Evolutionary conservation across 2,329 filamentous ascomycete genomes (phyloP), one percentile per base, ranked within the genome.

Genomic region (Ceratocystis alfenasii): DNA sequence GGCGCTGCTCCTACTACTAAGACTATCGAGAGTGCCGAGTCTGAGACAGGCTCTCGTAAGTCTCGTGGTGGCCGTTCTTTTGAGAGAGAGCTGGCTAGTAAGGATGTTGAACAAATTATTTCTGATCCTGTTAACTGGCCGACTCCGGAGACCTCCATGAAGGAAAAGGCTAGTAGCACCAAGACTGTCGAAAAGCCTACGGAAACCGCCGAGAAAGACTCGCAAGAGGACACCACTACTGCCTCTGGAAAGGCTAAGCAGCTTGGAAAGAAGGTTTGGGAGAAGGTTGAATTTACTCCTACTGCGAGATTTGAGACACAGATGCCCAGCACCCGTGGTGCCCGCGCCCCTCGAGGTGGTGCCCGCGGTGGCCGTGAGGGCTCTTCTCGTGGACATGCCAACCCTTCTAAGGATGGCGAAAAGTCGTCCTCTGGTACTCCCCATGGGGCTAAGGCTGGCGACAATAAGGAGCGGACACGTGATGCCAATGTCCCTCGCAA

Each of bases 231-330:
- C 65, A 71, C 80, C 72, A 71, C 74, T 70, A 7, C 55, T 25
- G 69, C 70, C 22, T 70, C 77, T 68, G 71, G 72, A 62, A 82
- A 82, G 72, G 72, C 76, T 28, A 71, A 83, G 78, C 75, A 86
- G 81, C 22, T 45, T 20, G 57, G 57, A n/a, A 95, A 95, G 78
- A 85, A 88, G 71, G 89, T 91, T 72, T 97, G 94, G 93, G 86
- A 89, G 67, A 82, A 86, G 1, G 83, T 96, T 66, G 84, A 87
- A 44, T 93, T 92, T 72, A 90, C 89, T 12, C 93, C 91, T 7
- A 87, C 85, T 15, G 90, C 94, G 62, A 86, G 87, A 67, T 97
- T 95, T 75, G 88, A 90, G 74, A 96, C 94, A 0, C 90, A 88
- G 33, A 75, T 96, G 50, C 85, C 87, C 15, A 76, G 76, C 59